Conservation (phyloP, 345 rosid genomes). For the Isatis tinctoria region DNA sequence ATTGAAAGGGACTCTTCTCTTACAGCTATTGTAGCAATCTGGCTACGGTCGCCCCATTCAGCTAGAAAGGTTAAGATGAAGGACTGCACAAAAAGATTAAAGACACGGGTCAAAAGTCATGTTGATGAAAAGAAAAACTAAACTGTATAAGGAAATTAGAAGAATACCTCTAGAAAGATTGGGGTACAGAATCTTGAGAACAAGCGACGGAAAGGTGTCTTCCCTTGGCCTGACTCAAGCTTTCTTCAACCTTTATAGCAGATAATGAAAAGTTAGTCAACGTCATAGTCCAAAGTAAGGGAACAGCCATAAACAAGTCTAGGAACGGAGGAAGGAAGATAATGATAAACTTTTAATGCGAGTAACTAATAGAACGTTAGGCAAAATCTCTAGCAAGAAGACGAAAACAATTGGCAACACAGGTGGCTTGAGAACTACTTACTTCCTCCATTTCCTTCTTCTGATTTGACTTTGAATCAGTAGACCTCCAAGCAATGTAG, state of each 20-base stretch:
- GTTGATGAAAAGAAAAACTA: background rate
- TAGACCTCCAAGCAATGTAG: no score
- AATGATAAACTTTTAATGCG: background rate
- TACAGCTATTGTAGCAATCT: constrained; percentile 99
- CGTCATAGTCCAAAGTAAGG: background rate
- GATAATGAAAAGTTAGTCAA: background rate
- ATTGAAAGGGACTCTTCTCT: constrained; percentile 31
- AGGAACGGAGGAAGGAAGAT: background rate
- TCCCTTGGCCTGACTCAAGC: constrained; percentile 89
- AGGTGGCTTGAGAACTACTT: constrained; percentile 24
- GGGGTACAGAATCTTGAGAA: constrained; percentile 97
- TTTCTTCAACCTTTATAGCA: constrained; percentile 84
- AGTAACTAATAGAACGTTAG: background rate
- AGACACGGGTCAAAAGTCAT: constrained; percentile 5
- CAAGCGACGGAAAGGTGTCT: constrained; percentile 69
- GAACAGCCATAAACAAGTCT: background rate
- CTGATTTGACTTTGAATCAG: constrained; percentile 85
- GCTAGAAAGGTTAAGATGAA: constrained; percentile 93
- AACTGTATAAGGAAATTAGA: background rate
- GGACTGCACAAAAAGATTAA: constrained; percentile 52
- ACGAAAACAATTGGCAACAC: background rate
- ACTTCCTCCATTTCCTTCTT: constrained; percentile 99
- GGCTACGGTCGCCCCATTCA: constrained; percentile 99
- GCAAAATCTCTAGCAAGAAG: background rate
- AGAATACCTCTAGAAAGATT: constrained; percentile 84